Conservation (phyloP, 345 rosid species). For the Citrus sp. region DNA sequence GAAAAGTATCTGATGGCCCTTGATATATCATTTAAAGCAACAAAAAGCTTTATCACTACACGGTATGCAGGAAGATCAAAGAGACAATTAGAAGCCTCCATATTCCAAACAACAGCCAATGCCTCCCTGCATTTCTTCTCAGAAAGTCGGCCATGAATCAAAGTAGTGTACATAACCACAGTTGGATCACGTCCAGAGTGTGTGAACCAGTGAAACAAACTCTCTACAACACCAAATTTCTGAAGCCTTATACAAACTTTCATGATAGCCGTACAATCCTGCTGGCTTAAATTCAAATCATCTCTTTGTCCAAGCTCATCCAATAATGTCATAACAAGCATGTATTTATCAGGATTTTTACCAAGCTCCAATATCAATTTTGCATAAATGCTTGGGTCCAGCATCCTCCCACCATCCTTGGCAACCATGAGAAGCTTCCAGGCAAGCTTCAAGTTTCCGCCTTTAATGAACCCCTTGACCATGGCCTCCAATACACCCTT, state of each 20-base stretch:
- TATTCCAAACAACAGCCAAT: slow-evolving; percentile 80
- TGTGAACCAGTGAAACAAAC: slow-evolving; percentile 61
- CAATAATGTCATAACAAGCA: slow-evolving; percentile 43
- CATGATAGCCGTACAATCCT: slow-evolving; percentile 81
- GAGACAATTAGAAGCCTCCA: slow-evolving; percentile 71
- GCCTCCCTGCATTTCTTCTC: slow-evolving; percentile 71
- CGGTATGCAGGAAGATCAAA: slow-evolving; percentile 88
- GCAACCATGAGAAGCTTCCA: slow-evolving; percentile 61
- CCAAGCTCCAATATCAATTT: slow-evolving; percentile 70
- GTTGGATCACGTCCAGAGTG: slow-evolving; percentile 52
- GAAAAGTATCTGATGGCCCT: slow-evolving; percentile 78
- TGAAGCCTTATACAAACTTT: slow-evolving; percentile 61
- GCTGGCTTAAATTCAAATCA: slow-evolving; percentile 60
- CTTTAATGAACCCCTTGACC: slow-evolving; percentile 67
- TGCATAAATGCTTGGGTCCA: slow-evolving; percentile 63
- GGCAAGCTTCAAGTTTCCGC: slow-evolving; percentile 64
- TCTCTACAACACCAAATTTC: slow-evolving; percentile 59
- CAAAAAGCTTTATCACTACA: slow-evolving; percentile 68
- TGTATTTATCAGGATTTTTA: slow-evolving; percentile 66
- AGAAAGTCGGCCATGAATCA: slow-evolving; percentile 65
- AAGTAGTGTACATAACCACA: slow-evolving; percentile 80
- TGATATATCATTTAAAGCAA: slow-evolving; percentile 66
- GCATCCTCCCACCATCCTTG: slow-evolving; percentile 46
- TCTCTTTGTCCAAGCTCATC: slow-evolving; percentile 70
- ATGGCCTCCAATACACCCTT: slow-evolving; percentile 78